Conservation (phyloP, 139 green algal species). For the Coccomyxa sp. region DNA sequence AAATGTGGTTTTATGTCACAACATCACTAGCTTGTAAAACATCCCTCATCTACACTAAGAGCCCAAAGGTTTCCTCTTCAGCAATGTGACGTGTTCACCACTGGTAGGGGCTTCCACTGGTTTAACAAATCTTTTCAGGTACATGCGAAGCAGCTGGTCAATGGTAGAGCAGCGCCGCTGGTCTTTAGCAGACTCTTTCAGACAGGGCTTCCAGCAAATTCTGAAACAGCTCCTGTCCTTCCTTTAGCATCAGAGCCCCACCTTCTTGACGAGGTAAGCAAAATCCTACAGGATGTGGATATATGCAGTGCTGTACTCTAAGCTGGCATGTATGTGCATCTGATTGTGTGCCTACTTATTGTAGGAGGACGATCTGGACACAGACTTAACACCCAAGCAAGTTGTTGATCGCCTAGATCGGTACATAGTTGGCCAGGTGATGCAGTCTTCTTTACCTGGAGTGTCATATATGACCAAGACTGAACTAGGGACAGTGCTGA, state of each 20-base stretch:
- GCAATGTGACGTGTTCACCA: not conserved
- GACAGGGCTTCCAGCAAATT: not conserved
- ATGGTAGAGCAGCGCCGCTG: not conserved
- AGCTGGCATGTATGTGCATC: too few relatives aligned
- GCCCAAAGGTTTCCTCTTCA: not conserved
- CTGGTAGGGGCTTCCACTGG: not conserved
- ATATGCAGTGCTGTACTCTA: too few relatives aligned
- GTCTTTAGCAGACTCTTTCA: not conserved
- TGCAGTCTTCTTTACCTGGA: not conserved
- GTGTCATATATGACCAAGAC: not conserved
- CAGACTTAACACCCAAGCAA: constrained; percentile 51
- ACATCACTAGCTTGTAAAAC: not conserved
- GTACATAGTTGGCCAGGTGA: constrained; percentile 82
- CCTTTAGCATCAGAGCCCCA: not conserved
- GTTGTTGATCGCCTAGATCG: constrained; percentile 79
- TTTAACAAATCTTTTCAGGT: too few relatives aligned
- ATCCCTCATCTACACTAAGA: not conserved
- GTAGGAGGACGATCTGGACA: constrained; percentile 19
- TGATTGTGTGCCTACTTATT: not conserved
- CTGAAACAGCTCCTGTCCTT: not conserved
- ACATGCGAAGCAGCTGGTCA: too few relatives aligned
- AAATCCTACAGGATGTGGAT: not conserved
- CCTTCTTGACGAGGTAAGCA: not conserved
- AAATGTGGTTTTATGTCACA: not conserved
- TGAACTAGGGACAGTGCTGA: not conserved